Evolutionary conservation across 1,139 yeast species (phyloP).

Genomic region (Entelexis sorbosivorans): DNA sequence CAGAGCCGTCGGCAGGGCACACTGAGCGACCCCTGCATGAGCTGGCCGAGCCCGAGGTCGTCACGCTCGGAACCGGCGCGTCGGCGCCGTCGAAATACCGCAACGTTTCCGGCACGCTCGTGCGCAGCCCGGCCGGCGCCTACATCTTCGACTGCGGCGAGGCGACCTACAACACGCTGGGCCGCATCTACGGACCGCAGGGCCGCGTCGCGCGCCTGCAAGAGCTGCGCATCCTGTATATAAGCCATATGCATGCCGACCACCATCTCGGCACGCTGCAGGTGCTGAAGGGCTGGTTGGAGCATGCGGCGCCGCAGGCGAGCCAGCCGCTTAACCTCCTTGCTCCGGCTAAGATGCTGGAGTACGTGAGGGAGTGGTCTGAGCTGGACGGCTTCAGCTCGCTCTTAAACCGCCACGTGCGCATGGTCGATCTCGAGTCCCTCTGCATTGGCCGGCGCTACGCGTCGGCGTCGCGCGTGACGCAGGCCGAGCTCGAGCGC

Average conservation of each 20-base stretch:
- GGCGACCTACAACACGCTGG: slow-evolving; percentile 66
- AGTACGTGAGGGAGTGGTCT: slow-evolving; percentile 63
- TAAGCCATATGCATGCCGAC: slow-evolving; percentile 94
- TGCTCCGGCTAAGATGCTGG: slow-evolving; percentile 64
- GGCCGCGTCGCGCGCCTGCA: slow-evolving; percentile 36
- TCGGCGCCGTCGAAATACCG: slow-evolving; percentile 79
- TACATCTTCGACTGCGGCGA: slow-evolving; percentile 85
- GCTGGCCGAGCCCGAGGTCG: slow-evolving; percentile 41
- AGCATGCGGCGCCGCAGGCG: background rate
- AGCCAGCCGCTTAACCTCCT: slow-evolving; percentile 39
- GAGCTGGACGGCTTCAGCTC: slow-evolving; percentile 40
- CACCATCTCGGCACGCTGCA: slow-evolving; percentile 82
- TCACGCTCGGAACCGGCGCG: slow-evolving; percentile 88
- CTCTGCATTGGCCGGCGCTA: slow-evolving; percentile 35
- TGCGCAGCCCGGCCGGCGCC: slow-evolving; percentile 48
- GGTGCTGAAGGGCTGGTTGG: slow-evolving; percentile 54
- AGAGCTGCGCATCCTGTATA: slow-evolving; percentile 54
- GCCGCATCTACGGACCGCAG: slow-evolving; percentile 48
- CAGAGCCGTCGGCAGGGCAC: background rate
- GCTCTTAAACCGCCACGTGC: slow-evolving; percentile 36
- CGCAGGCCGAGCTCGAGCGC: background rate
- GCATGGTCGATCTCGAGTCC: slow-evolving; percentile 59
- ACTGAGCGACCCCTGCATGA: background rate
- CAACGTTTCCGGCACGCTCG: slow-evolving; percentile 69
- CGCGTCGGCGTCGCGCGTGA: slow-evolving; percentile 9